Conservation (phyloP, 257 asterid genomes). For the Schizonepeta tenuifolia region DNA sequence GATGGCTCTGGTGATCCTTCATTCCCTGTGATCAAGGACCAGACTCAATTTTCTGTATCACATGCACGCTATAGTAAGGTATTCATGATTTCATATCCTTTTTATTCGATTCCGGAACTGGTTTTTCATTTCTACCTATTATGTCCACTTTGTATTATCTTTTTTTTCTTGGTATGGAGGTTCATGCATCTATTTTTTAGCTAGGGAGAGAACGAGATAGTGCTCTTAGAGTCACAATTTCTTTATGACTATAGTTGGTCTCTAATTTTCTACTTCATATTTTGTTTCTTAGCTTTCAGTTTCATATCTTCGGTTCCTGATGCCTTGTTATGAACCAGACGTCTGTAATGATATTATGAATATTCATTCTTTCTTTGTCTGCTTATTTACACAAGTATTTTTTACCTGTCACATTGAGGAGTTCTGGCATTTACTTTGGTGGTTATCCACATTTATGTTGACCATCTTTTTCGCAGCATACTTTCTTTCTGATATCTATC, state of each 20-base stretch:
- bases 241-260: conserved; percentile 4
- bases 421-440: neutral
- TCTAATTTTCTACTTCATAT: neutral
- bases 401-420: conserved; percentile 9
- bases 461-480: conserved; percentile 5
- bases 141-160: neutral
- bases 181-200: conserved; percentile 22
- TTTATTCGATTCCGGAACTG: neutral
- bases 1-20: conserved; percentile 97
- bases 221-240: neutral
- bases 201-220: neutral
- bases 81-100: conserved; percentile 22
- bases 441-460: neutral
- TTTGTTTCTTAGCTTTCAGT: neutral
- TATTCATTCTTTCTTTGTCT: conserved; percentile 8
- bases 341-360: neutral
- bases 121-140: conserved; percentile 20
- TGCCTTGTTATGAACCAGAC: neutral
- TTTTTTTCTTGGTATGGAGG: conserved; percentile 13
- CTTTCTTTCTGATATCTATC: neutral
- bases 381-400: neutral
- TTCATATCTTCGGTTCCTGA: neutral
- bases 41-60: conserved; percentile 86
- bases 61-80: conserved; percentile 99
- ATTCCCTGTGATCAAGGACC: conserved; percentile 92